Percentiles rank a stretch among this genome's conserved stretches.
Evolutionary conservation across 306 rosid genomes (phyloP).

Genomic region (Trifolium dubium): DNA sequence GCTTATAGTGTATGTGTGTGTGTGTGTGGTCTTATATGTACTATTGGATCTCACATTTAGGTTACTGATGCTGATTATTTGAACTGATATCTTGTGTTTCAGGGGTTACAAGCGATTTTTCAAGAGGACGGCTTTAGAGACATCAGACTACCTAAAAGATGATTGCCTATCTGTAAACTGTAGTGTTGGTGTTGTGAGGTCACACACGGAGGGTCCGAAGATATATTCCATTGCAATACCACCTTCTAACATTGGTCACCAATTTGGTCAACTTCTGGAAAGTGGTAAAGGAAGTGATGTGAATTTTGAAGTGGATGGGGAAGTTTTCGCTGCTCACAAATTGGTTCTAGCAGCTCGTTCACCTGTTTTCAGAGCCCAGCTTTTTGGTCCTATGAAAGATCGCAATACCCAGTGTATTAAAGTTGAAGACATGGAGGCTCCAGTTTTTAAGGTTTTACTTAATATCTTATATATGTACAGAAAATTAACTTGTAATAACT

Average conservation of each 20-base stretch:
- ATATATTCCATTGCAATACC: slow-evolving; percentile 69
- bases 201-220: slow-evolving; percentile 76
- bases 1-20: neutral
- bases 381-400: slow-evolving; percentile 92
- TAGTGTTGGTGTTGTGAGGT: slow-evolving; percentile 86
- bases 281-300: slow-evolving; percentile 77
- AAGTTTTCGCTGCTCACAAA: slow-evolving; percentile 72
- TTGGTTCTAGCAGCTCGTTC: slow-evolving; percentile 85
- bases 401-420: slow-evolving; percentile 64
- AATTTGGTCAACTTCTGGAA: slow-evolving; percentile 72
- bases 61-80: slow-evolving; percentile 25
- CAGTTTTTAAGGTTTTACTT: slow-evolving; percentile 73
- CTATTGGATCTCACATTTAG: neutral
- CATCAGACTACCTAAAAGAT: slow-evolving; percentile 82
- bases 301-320: slow-evolving; percentile 73
- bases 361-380: slow-evolving; percentile 89
- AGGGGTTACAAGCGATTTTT: slow-evolving; percentile 93
- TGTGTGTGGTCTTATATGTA: neutral
- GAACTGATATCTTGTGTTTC: slow-evolving; percentile 40
- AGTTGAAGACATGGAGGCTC: slow-evolving; percentile 85
- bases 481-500: neutral
- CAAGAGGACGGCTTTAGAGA: slow-evolving; percentile 71
- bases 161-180: slow-evolving; percentile 78
- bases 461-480: slow-evolving; percentile 7
- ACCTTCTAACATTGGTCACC: slow-evolving; percentile 66